Evolutionary conservation across 2,329 filamentous ascomycete species (phyloP).

Genomic region (Aureobasidium pullulans): DNA sequence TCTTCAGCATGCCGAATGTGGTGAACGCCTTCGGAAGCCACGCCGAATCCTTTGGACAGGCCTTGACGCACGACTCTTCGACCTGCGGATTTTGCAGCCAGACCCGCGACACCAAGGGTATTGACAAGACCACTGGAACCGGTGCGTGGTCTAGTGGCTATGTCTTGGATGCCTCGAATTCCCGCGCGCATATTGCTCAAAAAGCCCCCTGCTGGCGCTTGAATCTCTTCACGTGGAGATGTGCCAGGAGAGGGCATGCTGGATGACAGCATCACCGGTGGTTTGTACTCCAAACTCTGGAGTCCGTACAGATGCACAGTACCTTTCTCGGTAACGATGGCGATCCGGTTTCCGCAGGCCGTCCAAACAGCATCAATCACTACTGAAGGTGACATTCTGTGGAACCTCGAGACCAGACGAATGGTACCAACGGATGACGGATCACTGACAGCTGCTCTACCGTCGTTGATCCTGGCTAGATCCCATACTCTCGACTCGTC

Average conservation of each 20-base stretch:
- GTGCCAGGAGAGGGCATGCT: constrained; percentile 15
- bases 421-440: constrained; percentile 32
- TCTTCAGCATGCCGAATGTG: constrained; percentile 68
- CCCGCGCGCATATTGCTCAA: constrained; percentile 16
- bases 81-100: constrained; percentile 50
- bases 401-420: constrained; percentile 66
- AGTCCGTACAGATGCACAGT: constrained; percentile 77
- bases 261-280: neutral
- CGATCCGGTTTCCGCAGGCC: constrained; percentile 72
- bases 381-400: constrained; percentile 82
- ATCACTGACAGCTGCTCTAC: constrained; percentile 21
- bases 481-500: constrained; percentile 80
- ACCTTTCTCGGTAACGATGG: constrained; percentile 88
- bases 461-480: constrained; percentile 52
- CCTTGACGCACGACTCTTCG: constrained; percentile 65
- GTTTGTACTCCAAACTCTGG: constrained; percentile 4
- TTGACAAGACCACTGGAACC: constrained; percentile 24
- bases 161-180: constrained; percentile 44
- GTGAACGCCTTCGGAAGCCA: constrained; percentile 60
- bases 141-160: constrained; percentile 50
- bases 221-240: constrained; percentile 14
- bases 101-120: constrained; percentile 33
- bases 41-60: constrained; percentile 66
- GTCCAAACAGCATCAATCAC: constrained; percentile 89
- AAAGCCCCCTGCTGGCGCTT: constrained; percentile 14